Base-by-base conservation (phyloP, 345 rosid species). In the Cardamine occulta region DNA sequence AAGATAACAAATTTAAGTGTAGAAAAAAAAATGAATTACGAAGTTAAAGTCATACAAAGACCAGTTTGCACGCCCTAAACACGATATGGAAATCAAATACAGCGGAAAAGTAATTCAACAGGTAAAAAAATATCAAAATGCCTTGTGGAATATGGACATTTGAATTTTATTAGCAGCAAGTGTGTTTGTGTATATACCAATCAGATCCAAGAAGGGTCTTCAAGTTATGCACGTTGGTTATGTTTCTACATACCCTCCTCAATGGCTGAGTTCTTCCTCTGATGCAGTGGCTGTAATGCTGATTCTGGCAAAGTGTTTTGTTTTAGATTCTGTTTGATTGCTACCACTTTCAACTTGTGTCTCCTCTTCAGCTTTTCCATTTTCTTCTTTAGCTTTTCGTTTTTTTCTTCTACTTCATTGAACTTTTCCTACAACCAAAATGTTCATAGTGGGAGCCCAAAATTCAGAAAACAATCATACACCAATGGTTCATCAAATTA, bases 291-390 rank as follows among this genome's bases (percentile, higher is more conserved):
- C 55, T 81, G 84, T 69, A 90, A 51, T 69, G 99, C 99, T 29
- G 96, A 87, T 73, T 89, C 96, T 9, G 98, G 97, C 70, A 95
- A 72, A 56, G 81, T 93, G 86, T 96, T 93, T 69, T 88, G 89
- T 45, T 88, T 93, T 8, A 95, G 82, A 74, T 83, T 89, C 73
- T 87, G 94, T 74, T 92, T 95, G 86, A 95, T 87, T 66, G 98
- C 86, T 78, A 77, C 80, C 85, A 89, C 82, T 84, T 94, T 97
- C 87, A 93, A 86, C 88, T 89, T 95, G 86, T 90, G 97, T 74
- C 89, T 95, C 66, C 88, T 89, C 74, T 92, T 90, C 12, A 85
- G 45, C 85, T 95, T 95, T 81, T 95, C 99, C 68, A 86, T 64
- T 77, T 92, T 93, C 83, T 90, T 95, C 97, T 80, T 89, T 8